Evolutionary conservation across 164 flowering plant genomes (phyloP).

Genomic region (Brasenia schreberi): DNA sequence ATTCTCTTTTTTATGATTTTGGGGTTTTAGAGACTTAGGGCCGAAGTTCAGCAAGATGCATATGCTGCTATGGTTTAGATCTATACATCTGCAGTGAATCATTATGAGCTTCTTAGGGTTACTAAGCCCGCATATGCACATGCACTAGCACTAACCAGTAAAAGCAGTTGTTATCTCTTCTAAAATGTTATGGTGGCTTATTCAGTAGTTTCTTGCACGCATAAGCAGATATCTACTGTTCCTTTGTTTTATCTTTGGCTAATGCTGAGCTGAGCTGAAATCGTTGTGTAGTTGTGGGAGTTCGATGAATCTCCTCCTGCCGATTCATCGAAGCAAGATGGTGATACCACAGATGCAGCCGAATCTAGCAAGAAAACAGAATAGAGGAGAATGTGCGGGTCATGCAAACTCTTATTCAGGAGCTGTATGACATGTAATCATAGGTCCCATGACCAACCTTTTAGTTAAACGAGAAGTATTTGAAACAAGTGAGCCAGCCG

Average conservation of each 20-base stretch:
- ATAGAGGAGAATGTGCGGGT: slow-evolving; percentile 6
- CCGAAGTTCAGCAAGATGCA: no score
- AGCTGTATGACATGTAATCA: no score
- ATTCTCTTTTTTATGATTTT: no score
- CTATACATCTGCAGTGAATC: no score
- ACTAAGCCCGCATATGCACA: not conserved
- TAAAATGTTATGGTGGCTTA: not conserved
- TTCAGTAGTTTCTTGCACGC: not conserved
- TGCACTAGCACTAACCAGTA: not conserved
- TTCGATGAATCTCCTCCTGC: slow-evolving; percentile 43
- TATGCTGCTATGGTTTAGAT: not conserved
- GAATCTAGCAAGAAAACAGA: slow-evolving; percentile 43
- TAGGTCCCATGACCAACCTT: no score
- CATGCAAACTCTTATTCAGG: not conserved
- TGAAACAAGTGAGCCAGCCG: not conserved
- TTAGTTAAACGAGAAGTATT: not conserved
- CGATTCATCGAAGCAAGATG: slow-evolving; percentile 16
- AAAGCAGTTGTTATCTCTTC: not conserved
- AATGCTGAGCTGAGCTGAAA: not conserved
- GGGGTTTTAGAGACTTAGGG: no score
- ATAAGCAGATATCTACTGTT: not conserved
- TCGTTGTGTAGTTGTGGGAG: slow-evolving; percentile 42
- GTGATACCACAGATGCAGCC: slow-evolving; percentile 12
- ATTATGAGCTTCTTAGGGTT: not conserved
- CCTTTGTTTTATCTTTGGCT: not conserved